Percentiles rank a stretch among this genome's conserved stretches.
These are phyloP conservation scores for Suhomyces sp. DNA, from an alignment of 805 yeast genomes.

Conservation along the genomic window DNA sequence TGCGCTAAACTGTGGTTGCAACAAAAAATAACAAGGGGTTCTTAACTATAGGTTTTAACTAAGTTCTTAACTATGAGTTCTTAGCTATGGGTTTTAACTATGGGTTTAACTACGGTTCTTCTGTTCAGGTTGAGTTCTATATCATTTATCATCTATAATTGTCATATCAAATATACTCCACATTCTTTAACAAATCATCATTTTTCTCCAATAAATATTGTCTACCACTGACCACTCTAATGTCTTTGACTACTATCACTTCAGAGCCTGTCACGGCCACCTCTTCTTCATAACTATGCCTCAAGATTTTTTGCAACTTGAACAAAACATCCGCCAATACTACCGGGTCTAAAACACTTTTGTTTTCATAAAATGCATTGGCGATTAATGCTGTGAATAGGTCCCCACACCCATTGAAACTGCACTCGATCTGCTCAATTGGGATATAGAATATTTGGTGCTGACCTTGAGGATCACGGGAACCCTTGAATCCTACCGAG, in stretches of 20 bases:
- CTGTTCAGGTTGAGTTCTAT: too few relatives aligned
- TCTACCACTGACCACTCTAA: conserved; percentile 38
- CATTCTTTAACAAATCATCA: too few relatives aligned
- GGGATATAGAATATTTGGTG: conserved; percentile 32
- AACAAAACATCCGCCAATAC: conserved; percentile 26
- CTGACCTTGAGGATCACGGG: conserved; percentile 5
- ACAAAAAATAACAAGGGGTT: too few relatives aligned
- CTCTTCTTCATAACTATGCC: conserved; percentile 25
- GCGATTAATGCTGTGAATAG: conserved; percentile 62
- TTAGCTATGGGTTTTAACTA: too few relatives aligned
- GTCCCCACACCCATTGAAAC: conserved; percentile 76
- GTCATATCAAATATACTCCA: too few relatives aligned
- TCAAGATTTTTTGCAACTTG: conserved; percentile 30
- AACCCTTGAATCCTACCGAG: conserved; percentile 36
- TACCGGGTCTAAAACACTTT: conserved; percentile 18
- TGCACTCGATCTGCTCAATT: conserved; percentile 53
- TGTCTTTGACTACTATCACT: conserved; percentile 31
- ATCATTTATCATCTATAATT: too few relatives aligned
- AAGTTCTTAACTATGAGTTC: too few relatives aligned
- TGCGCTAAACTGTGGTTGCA: too few relatives aligned
- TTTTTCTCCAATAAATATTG: conserved; percentile 19
- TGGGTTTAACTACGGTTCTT: too few relatives aligned
- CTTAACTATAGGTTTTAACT: too few relatives aligned
- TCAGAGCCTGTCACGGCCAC: conserved; percentile 11
- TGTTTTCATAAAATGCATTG: conserved; percentile 38